Percentiles rank a stretch among this genome's conserved stretches.
Evolutionary conservation across 2,329 filamentous ascomycete species (phyloP).

Genomic region (Apiospora rasikravindrae): DNA sequence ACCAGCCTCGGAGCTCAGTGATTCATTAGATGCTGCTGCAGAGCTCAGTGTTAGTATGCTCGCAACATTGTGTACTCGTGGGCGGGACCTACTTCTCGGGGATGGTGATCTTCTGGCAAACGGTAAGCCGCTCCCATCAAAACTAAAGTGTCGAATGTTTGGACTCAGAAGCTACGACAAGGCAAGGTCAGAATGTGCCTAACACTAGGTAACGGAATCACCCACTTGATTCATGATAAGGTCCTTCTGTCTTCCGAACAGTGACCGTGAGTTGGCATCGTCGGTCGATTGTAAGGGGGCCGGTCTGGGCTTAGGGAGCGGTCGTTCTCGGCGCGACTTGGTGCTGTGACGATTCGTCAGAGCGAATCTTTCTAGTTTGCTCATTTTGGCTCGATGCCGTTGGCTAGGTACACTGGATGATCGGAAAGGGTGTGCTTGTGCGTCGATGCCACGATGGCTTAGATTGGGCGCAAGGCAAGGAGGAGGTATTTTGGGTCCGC

Average conservation of each 20-base stretch:
- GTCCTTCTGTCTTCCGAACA: constrained; percentile 34
- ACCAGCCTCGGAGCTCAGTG: not conserved
- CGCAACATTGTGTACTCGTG: constrained; percentile 19
- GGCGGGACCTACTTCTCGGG: constrained; percentile 30
- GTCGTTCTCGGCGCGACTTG: constrained; percentile 27
- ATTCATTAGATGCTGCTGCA: constrained; percentile 1
- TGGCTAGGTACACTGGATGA: not conserved
- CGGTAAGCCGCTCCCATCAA: constrained; percentile 32
- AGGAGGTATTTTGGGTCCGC: not conserved
- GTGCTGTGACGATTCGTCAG: constrained; percentile 25
- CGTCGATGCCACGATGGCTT: not conserved
- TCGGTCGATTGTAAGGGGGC: constrained; percentile 26
- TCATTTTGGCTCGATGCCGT: not conserved
- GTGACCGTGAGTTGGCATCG: constrained; percentile 29
- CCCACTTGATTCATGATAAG: constrained; percentile 37
- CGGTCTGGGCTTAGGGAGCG: constrained; percentile 31
- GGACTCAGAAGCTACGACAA: constrained; percentile 28
- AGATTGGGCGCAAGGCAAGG: not conserved
- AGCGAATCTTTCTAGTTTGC: constrained; percentile 5
- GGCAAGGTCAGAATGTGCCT: not conserved
- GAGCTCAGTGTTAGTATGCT: constrained; percentile 25
- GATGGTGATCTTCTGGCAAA: constrained; percentile 30
- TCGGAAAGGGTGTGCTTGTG: not conserved
- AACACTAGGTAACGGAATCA: not conserved
- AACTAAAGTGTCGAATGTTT: constrained; percentile 35